Percentiles rank a stretch among this genome's conserved stretches.
Evolutionary conservation across 2,329 filamentous ascomycete species (phyloP).

Genomic region (Epichloe coenophiala): DNA sequence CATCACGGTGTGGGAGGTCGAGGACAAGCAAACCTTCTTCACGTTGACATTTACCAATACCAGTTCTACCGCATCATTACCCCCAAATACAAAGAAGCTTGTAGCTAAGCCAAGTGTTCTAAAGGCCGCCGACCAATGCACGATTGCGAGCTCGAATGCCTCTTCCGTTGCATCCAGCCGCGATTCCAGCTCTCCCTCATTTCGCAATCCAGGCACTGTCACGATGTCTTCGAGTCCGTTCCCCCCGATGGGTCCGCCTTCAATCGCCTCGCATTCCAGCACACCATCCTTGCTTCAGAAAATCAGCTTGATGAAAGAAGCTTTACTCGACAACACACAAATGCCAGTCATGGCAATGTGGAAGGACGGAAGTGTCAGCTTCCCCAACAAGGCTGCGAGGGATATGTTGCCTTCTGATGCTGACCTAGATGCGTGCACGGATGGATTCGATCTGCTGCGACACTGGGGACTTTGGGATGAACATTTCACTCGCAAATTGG

Average conservation of each 20-base stretch:
- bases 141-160: conserved; percentile 29
- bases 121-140: conserved; percentile 32
- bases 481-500: conserved; percentile 47
- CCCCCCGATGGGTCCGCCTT: conserved; percentile 53
- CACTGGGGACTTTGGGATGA: conserved; percentile 51
- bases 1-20: conserved; percentile 58
- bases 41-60: conserved; percentile 62
- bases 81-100: conserved; percentile 22
- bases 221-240: conserved; percentile 46
- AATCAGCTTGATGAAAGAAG: conserved; percentile 62
- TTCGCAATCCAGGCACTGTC: conserved; percentile 37
- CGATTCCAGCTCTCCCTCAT: conserved; percentile 32
- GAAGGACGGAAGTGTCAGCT: conserved; percentile 62
- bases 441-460: conserved; percentile 42
- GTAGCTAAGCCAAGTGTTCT: conserved; percentile 26
- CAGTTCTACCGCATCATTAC: conserved; percentile 23
- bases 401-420: conserved; percentile 32
- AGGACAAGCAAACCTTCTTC: conserved; percentile 54
- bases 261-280: conserved; percentile 36
- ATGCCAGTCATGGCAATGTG: conserved; percentile 69
- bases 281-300: conserved; percentile 59
- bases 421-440: conserved; percentile 25
- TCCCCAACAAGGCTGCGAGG: conserved; percentile 56
- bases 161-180: conserved; percentile 34
- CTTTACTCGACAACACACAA: conserved; percentile 59